Evolutionary conservation across 108 stramenopile genomes (phyloP).

Genomic region (Skeletonema tropicum): DNA sequence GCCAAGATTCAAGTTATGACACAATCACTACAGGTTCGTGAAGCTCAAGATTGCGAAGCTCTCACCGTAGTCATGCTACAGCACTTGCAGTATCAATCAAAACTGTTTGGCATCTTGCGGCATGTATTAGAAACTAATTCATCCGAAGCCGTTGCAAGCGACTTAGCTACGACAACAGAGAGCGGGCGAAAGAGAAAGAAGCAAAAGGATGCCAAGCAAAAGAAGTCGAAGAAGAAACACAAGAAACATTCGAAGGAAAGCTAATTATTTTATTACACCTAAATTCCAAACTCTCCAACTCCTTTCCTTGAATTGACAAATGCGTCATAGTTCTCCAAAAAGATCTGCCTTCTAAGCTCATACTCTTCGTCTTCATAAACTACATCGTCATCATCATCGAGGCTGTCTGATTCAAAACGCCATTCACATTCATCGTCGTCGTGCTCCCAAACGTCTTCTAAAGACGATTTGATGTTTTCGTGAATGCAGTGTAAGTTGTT

Average conservation of each 20-base stretch:
- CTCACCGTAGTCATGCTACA: constrained; percentile 62
- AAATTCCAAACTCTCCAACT: constrained; percentile 76
- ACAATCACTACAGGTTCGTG: background rate
- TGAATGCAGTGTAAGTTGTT: constrained; percentile 53
- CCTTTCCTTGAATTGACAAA: constrained; percentile 55
- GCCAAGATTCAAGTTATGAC: constrained; percentile 7
- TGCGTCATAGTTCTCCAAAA: constrained; percentile 53
- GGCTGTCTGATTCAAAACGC: constrained; percentile 33
- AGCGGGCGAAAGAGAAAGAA: constrained; percentile 12
- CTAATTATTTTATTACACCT: constrained; percentile 7
- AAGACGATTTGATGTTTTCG: constrained; percentile 22
- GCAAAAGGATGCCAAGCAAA: background rate
- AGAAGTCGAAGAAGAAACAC: constrained; percentile 3
- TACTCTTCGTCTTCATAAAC: constrained; percentile 65
- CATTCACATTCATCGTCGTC: constrained; percentile 54
- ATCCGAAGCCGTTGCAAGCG: background rate
- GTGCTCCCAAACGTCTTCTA: constrained; percentile 45
- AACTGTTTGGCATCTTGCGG: constrained; percentile 19
- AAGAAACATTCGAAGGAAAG: background rate
- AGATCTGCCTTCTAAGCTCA: constrained; percentile 65
- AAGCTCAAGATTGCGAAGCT: constrained; percentile 59
- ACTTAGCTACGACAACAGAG: background rate
- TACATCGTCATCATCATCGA: constrained; percentile 58
- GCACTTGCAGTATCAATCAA: constrained; percentile 67
- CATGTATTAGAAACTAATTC: background rate